Evolutionary conservation across 2,329 filamentous ascomycete genomes (phyloP).

Genomic region (Colletotrichum sp.): DNA sequence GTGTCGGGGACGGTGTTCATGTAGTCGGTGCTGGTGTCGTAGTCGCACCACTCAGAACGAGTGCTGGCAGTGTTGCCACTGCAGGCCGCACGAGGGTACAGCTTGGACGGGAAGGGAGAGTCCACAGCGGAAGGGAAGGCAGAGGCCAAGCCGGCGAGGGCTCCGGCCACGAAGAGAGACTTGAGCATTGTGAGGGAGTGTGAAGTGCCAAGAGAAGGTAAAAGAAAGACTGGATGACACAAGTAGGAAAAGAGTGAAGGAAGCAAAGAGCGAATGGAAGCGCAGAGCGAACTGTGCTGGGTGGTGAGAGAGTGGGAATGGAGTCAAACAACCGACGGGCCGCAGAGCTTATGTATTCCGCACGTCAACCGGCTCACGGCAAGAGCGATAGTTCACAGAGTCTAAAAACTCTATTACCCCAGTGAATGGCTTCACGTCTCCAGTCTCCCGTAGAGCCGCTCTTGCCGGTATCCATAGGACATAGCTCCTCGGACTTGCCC

Average conservation of each 20-base stretch:
- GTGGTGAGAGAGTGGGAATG: background rate
- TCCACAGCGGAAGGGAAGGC: background rate
- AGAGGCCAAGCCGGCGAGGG: constrained; percentile 1
- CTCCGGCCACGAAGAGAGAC: background rate
- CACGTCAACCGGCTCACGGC: background rate
- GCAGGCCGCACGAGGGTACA: constrained; percentile 20
- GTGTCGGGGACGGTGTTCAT: constrained; percentile 46
- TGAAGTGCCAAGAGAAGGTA: background rate
- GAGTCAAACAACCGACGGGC: background rate
- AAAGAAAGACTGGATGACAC: constrained; percentile 9
- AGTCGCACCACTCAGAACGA: constrained; percentile 50
- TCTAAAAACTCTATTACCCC: background rate
- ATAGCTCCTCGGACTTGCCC: background rate
- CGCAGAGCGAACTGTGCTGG: background rate
- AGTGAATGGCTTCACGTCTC: background rate
- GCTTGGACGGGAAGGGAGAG: background rate
- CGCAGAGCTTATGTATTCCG: constrained; percentile 1
- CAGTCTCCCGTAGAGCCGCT: background rate
- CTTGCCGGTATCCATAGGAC: background rate
- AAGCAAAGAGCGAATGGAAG: constrained; percentile 4
- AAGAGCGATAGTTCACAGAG: background rate
- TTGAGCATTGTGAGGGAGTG: background rate
- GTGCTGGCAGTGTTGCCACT: constrained; percentile 35
- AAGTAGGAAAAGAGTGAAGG: background rate
- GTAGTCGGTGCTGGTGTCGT: constrained; percentile 54